Evolutionary conservation across 2,329 filamentous ascomycete species (phyloP).

Genomic region (Sporothrix mexicana): DNA sequence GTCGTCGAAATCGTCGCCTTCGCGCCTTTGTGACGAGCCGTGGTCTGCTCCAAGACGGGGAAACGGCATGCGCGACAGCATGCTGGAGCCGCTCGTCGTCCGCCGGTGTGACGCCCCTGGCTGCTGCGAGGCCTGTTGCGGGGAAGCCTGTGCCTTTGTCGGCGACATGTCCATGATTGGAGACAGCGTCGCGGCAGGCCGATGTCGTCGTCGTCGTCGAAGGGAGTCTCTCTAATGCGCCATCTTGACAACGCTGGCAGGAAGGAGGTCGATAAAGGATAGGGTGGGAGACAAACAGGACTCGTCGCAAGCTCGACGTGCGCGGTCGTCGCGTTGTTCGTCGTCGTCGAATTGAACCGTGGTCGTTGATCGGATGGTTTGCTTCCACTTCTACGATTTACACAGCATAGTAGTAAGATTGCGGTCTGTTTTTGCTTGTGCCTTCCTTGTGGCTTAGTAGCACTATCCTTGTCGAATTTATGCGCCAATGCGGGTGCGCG

Average conservation of each 20-base stretch:
- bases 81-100: constrained; percentile 27
- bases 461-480: constrained; percentile 12
- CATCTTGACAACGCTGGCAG: constrained; percentile 3
- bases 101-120: constrained; percentile 16
- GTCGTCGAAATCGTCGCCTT: constrained; percentile 29
- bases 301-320: not conserved
- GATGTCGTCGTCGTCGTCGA: constrained; percentile 24
- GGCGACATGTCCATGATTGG: not conserved
- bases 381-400: constrained; percentile 2
- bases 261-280: not conserved
- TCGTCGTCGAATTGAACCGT: constrained; percentile 4
- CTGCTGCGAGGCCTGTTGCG: not conserved
- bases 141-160: constrained; percentile 3
- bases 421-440: not conserved
- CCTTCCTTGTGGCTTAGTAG: constrained; percentile 7
- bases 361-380: constrained; percentile 10
- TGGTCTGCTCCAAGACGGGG: constrained; percentile 15
- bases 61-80: constrained; percentile 33
- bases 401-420: not conserved
- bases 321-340: constrained; percentile 9
- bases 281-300: not conserved
- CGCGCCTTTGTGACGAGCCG: constrained; percentile 3
- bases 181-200: not conserved
- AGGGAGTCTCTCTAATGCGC: constrained; percentile 16
- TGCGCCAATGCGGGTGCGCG: constrained; percentile 23